Conservation (phyloP, 768 basidiomycete genomes). For the Strobilomyces dryophilus region DNA sequence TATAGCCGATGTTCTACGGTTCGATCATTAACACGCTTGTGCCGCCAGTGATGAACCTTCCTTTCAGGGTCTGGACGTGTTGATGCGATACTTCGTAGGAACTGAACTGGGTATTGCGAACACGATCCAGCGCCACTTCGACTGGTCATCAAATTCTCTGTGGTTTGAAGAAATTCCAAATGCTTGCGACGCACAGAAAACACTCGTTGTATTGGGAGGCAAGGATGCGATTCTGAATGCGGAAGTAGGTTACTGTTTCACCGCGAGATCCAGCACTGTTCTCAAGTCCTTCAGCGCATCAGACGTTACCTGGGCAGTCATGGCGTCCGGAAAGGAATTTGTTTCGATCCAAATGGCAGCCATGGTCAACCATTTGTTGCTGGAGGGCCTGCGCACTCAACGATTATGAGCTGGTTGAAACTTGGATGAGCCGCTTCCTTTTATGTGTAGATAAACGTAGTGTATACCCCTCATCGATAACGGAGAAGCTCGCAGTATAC, state of each 20-base stretch:
- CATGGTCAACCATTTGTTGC: slow-evolving; percentile 61
- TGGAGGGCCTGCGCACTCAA: slow-evolving; percentile 47
- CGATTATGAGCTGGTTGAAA: slow-evolving; percentile 62
- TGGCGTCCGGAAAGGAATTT: slow-evolving; percentile 63
- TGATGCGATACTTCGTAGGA: slow-evolving; percentile 86
- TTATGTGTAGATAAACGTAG: slow-evolving; percentile 10
- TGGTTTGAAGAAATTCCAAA: slow-evolving; percentile 91
- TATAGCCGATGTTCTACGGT: slow-evolving; percentile 68
- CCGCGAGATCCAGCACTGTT: not conserved
- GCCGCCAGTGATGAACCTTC: slow-evolving; percentile 3
- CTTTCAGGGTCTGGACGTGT: slow-evolving; percentile 63
- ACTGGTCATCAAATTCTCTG: slow-evolving; percentile 83
- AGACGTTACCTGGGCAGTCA: slow-evolving; percentile 72
- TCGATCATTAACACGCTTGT: slow-evolving; percentile 13
- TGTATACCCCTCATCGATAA: slow-evolving; percentile 17
- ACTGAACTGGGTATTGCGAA: slow-evolving; percentile 87
- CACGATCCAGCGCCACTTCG: slow-evolving; percentile 77
- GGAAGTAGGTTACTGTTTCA: slow-evolving; percentile 39
- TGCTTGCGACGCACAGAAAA: slow-evolving; percentile 59
- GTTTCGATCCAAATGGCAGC: slow-evolving; percentile 56
- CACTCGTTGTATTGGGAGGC: slow-evolving; percentile 78
- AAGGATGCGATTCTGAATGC: slow-evolving; percentile 77
- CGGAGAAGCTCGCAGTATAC: slow-evolving; percentile 4
- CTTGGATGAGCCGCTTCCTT: slow-evolving; percentile 14
- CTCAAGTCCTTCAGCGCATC: slow-evolving; percentile 48